phyloP scores from a whole-genome alignment of 2,329 filamentous ascomycete species.

The Phaeosphaeria sp. region DNA sequence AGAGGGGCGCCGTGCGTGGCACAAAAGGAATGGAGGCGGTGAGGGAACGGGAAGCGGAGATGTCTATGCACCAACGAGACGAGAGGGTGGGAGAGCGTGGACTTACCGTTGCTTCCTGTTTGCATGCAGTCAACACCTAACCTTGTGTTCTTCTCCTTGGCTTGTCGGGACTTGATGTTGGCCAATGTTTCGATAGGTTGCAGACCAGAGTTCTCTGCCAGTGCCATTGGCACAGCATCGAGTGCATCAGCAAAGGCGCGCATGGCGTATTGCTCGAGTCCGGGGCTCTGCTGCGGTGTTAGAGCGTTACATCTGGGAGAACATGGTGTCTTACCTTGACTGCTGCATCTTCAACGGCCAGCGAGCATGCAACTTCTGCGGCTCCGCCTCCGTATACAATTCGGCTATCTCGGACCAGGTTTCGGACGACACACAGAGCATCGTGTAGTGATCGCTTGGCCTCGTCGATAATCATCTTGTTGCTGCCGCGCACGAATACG shows the following conservation, averaged over 20 bases:
- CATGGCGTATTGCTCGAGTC: slow-evolving; percentile 99
- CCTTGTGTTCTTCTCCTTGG: slow-evolving; percentile 79
- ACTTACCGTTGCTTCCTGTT: slow-evolving; percentile 81
- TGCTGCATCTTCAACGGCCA: slow-evolving; percentile 94
- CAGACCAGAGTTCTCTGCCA: slow-evolving; percentile 96
- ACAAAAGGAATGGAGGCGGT: background rate
- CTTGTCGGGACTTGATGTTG: slow-evolving; percentile 93
- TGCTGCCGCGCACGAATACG: slow-evolving; percentile 94
- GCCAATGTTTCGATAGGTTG: slow-evolving; percentile 96
- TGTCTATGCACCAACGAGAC: background rate
- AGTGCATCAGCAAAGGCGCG: slow-evolving; percentile 95
- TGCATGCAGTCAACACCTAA: slow-evolving; percentile 98
- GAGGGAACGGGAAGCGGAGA: background rate
- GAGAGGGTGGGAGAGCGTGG: background rate
- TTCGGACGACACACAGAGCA: slow-evolving; percentile 95
- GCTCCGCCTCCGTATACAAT: slow-evolving; percentile 97
- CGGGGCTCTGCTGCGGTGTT: slow-evolving; percentile 69
- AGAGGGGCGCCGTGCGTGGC: slow-evolving; percentile 5
- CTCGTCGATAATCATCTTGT: slow-evolving; percentile 99
- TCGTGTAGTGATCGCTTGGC: slow-evolving; percentile 97
- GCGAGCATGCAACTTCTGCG: slow-evolving; percentile 94
- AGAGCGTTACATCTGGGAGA: slow-evolving; percentile 12
- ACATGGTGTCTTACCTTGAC: slow-evolving; percentile 66
- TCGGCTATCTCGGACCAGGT: slow-evolving; percentile 93
- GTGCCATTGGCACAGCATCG: slow-evolving; percentile 90